Percentiles rank a stretch among this genome's conserved stretches.
Evolutionary conservation across 106 monocot species (phyloP).

Genomic region (Iris macrosiphon): DNA sequence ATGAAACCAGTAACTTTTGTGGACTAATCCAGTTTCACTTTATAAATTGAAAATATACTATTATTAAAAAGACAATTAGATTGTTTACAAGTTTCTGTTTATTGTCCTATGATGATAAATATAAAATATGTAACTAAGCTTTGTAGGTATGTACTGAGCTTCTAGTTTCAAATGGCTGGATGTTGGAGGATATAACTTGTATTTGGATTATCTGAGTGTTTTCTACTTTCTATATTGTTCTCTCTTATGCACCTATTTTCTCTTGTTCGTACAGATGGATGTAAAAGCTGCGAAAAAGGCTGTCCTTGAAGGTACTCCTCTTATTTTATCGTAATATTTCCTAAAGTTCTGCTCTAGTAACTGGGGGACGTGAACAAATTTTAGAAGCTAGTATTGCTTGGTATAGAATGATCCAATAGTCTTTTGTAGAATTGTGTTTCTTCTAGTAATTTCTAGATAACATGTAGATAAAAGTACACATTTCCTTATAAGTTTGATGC

Average conservation of each 20-base stretch:
- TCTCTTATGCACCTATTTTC: not conserved
- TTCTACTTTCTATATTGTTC: not conserved
- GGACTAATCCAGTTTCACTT: not conserved
- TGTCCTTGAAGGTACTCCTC: conserved; percentile 71
- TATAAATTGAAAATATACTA: not conserved
- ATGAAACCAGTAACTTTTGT: not conserved
- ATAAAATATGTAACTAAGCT: not conserved
- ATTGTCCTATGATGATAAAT: not conserved
- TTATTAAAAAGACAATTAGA: not conserved
- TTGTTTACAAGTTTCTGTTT: not conserved
- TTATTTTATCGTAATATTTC: too few relatives aligned
- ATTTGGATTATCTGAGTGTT: not conserved
- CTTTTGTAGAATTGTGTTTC: too few relatives aligned
- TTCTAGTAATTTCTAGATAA: too few relatives aligned
- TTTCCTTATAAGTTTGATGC: too few relatives aligned
- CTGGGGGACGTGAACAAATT: too few relatives aligned
- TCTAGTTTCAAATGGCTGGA: not conserved
- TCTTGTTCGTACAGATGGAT: conserved; percentile 48
- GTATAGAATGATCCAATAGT: too few relatives aligned
- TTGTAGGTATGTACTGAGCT: too few relatives aligned
- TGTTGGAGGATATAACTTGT: not conserved
- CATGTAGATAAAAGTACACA: too few relatives aligned
- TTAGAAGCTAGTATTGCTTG: not conserved
- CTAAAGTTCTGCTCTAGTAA: too few relatives aligned
- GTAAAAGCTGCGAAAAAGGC: conserved; percentile 68